Evolutionary conservation across 164 flowering plant species (phyloP), one percentile per base, ranked within the genome.

Genomic region (Malania oleifera): DNA sequence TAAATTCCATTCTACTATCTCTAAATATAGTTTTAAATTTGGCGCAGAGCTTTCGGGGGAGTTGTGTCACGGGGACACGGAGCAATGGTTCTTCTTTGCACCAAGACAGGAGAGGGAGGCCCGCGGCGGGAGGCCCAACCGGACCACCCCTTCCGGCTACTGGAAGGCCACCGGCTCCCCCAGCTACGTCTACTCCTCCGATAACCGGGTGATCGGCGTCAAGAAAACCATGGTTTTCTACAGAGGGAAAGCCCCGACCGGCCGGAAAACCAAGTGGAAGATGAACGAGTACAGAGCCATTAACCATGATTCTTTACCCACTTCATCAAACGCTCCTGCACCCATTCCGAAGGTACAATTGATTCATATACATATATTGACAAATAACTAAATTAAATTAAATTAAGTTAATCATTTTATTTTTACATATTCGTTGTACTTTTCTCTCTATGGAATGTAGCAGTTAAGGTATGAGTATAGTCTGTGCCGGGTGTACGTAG

Each of bases 161-260:
- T 85, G 91, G 91, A 85, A 85, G 54, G 91, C 91, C 0, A 82
- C 91, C 0, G 91, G 91, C 14, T 77, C 86, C 46, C 86, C 91
- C 13, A 67, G 80, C 7, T 61, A 27, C 29, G 82, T 82, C 15
- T 85, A 69, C 62, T 83, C 84, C 0, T 56, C 74, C 0, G 46
- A 56, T 20, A 68, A 67, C 31, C 71, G 77, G 2, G 49, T 60
- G 7, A 78, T 86, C 12, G 89, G 93, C 0, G 26, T 63, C 38
- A 86, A 76, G 67, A 75, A 72, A 57, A 82, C 81, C n/a, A 78
- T 82, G 85, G 86, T 84, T 18, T 82, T 80, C 69, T 80, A 84
- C 64, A 41, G 35, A 18, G 87, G 86, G 37, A 73, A 72, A 60
- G 85, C 83, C 51, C 87, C 87, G 1, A 70, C 61, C 5, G 89